These are phyloP conservation scores for Malbranchea zuffiana DNA, from an alignment of 2,329 filamentous ascomycete species.

Conservation along the genomic window DNA sequence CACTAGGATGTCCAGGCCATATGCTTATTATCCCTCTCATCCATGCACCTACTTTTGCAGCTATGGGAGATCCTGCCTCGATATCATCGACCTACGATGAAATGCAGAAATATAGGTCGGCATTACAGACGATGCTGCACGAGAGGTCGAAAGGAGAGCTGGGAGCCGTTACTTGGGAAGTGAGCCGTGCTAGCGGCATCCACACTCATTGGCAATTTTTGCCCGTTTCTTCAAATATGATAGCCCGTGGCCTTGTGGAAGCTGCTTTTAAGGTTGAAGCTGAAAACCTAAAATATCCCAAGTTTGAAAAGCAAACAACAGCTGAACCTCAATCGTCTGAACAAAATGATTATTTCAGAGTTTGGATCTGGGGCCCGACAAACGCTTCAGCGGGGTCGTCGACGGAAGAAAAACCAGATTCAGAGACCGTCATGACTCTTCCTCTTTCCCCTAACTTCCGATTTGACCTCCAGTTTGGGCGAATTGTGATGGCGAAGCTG, in stretches of 20 bases:
- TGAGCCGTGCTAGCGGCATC: constrained; percentile 68
- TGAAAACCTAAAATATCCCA: constrained; percentile 56
- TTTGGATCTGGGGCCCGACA: constrained; percentile 60
- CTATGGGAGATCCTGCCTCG: constrained; percentile 51
- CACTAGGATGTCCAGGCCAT: constrained; percentile 68
- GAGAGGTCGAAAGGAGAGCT: constrained; percentile 42
- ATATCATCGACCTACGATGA: constrained; percentile 56
- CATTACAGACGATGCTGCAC: constrained; percentile 67
- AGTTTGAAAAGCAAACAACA: constrained; percentile 35
- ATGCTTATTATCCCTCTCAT: constrained; percentile 82
- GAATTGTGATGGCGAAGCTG: constrained; percentile 78
- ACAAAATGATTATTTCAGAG: constrained; percentile 59
- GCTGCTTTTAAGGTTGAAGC: constrained; percentile 82
- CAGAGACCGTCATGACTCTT: constrained; percentile 61
- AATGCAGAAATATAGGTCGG: constrained; percentile 69
- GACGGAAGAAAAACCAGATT: constrained; percentile 4
- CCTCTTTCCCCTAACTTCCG: constrained; percentile 58
- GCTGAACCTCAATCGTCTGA: constrained; percentile 31
- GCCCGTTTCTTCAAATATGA: constrained; percentile 57
- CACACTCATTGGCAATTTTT: constrained; percentile 93
- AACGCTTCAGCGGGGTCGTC: constrained; percentile 4
- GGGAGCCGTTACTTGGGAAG: constrained; percentile 84
- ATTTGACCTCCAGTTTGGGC: constrained; percentile 85
- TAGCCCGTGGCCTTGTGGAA: constrained; percentile 66
- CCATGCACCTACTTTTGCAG: constrained; percentile 63